phyloP scores from a whole-genome alignment of 768 basidiomycete species.

The Podaxis pistillaris region DNA sequence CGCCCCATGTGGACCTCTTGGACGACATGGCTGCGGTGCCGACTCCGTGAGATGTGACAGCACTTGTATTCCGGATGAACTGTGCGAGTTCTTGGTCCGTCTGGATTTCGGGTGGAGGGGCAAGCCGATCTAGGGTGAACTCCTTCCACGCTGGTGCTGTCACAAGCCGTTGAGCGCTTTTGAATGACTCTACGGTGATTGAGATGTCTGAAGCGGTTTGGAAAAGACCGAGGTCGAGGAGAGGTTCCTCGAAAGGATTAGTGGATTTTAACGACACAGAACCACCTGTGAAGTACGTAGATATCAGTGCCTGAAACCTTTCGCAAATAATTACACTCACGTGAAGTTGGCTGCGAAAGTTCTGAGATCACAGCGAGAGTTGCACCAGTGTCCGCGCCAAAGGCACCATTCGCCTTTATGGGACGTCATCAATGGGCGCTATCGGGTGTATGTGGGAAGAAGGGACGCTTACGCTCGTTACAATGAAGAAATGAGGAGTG shows the following conservation, averaged over 20 bases:
- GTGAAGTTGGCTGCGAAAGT: conserved; percentile 4
- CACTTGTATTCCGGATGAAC: conserved; percentile 13
- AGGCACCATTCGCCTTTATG: conserved; percentile 5
- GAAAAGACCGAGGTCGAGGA: conserved; percentile 16
- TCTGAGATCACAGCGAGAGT: not conserved
- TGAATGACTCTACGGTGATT: conserved; percentile 14
- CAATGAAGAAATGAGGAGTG: conserved; percentile 15
- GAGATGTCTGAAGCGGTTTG: conserved; percentile 14
- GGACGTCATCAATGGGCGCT: not conserved
- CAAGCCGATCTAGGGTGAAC: conserved; percentile 12
- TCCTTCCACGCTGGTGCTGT: conserved; percentile 15
- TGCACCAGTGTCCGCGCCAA: not conserved
- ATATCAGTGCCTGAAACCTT: not conserved
- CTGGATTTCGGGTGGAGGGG: conserved; percentile 11
- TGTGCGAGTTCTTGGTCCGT: conserved; percentile 16
- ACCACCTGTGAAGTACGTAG: conserved; percentile 4
- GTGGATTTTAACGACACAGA: conserved; percentile 14
- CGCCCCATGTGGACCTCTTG: conserved; percentile 20
- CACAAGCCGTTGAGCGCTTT: conserved; percentile 13
- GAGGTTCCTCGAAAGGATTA: conserved; percentile 15
- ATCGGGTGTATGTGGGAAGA: too few species aligned
- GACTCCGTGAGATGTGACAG: conserved; percentile 19
- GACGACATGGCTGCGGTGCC: conserved; percentile 24
- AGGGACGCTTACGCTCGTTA: not conserved
- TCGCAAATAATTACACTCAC: not conserved